Evolutionary conservation across 2,329 filamentous ascomycete genomes (phyloP), one percentile per base, ranked within the genome.

Genomic region (Celoporthe dispersa): DNA sequence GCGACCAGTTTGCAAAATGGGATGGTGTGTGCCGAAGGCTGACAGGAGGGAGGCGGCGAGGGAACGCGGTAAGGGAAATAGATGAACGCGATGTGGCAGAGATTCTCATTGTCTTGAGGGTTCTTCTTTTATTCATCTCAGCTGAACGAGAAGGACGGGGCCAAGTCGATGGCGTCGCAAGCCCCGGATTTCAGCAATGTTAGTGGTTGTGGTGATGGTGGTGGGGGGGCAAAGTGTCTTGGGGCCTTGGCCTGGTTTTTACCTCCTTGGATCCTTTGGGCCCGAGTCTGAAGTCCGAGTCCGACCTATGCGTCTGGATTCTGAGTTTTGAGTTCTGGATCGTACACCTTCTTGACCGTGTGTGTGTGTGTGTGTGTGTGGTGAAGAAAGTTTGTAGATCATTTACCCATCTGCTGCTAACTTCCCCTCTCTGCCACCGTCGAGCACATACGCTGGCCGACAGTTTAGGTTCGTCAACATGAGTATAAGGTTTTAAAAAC

Each of bases 11-110:
- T 16, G 16, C 22, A 44, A 16, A 44, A 44, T 22, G 19, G 41
- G 16, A 6, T 48, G 44, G 44, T 48, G 22, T 25, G 53, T 57
- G 25, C 53, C 53, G 28, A 57, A 33, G 53, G 53, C 53, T 57
- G 28, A 57, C 53, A 57, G n/a, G 9, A 28, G 9, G 51, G 51
- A n/a, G 51, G n/a, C 51, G 22, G 51, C n/a, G 51, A 28, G 25
- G n/a, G n/a, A 9, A 3, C 12, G 25, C 51, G n/a, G 22, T 14
- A 55, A 55, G 8, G 25, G 44, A 48, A 48, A 48, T n/a, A 55
- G n/a, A 55, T 55, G 11, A 25, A 28, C 51, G 64, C 70, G 37
- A 41, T 67, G 60, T 70, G 69, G 68, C 57, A 65, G 66, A 60
- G n/a, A 2, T n/a, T 48, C 8, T 9, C 22, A 8, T 9, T 57